Evolutionary conservation across 169 alveolate genomes (phyloP).

Genomic region (Amoebophrya sp.): DNA sequence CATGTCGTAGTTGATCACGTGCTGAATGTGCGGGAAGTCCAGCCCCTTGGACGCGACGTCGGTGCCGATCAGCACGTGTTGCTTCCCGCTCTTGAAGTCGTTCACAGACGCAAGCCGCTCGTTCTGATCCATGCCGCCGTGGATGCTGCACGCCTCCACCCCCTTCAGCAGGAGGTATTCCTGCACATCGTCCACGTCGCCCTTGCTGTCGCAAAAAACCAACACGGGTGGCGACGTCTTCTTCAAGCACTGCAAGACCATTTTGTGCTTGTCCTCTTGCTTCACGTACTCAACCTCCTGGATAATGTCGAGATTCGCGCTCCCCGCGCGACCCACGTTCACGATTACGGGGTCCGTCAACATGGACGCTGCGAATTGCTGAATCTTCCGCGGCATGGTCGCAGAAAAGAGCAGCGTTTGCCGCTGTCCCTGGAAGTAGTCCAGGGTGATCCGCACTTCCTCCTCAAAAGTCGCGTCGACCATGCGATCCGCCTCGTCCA

Average conservation of each 20-base stretch:
- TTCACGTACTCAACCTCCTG: constrained; percentile 82
- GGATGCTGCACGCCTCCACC: constrained; percentile 73
- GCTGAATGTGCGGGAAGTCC: constrained; percentile 89
- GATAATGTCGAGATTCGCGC: constrained; percentile 73
- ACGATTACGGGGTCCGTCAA: constrained; percentile 79
- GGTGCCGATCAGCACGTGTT: constrained; percentile 74
- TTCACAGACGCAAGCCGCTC: constrained; percentile 65
- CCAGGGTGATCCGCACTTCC: constrained; percentile 77
- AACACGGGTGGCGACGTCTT: constrained; percentile 90
- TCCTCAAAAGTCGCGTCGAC: constrained; percentile 92
- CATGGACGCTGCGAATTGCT: constrained; percentile 84
- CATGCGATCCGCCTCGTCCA: constrained; percentile 96
- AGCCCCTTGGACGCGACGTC: constrained; percentile 95
- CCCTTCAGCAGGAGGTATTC: constrained; percentile 74
- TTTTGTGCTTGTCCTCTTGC: constrained; percentile 72
- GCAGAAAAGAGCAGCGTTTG: constrained; percentile 91
- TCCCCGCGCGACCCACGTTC: constrained; percentile 78
- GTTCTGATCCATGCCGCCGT: constrained; percentile 74
- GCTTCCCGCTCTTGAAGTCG: constrained; percentile 52
- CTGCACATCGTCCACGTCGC: constrained; percentile 86
- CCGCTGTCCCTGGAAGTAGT: constrained; percentile 69
- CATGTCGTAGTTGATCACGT: constrained; percentile 95
- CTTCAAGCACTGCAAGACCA: constrained; percentile 68
- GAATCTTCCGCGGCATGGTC: constrained; percentile 90
- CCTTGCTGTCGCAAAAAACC: constrained; percentile 81